A percentile compares a stretch with the other conserved stretches of the same genome.
Conservation (phyloP, 148 eudicot genomes). For the Rhododendron vialii region DNA sequence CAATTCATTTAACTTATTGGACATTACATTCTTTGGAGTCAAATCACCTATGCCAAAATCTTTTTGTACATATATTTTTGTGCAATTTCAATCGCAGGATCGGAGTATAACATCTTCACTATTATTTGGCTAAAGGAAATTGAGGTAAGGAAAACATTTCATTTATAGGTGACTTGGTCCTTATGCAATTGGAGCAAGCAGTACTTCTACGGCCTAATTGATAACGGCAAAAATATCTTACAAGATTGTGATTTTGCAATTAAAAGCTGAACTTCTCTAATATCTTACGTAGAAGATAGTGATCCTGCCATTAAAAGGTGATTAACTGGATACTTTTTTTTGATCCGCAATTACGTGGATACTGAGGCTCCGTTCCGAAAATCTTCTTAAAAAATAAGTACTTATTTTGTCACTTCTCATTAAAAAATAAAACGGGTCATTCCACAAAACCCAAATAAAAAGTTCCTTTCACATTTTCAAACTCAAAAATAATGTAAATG, state of each 20-base stretch:
- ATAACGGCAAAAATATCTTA: background rate
- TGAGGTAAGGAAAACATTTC: no score
- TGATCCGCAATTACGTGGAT: no score
- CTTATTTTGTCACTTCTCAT: no score
- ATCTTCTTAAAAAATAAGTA: no score
- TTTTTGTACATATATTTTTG: background rate
- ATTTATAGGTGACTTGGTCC: background rate
- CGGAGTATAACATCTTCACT: no score
- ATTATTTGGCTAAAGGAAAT: no score
- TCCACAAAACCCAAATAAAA: no score
- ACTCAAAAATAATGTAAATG: no score
- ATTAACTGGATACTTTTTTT: no score
- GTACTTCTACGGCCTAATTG: background rate
- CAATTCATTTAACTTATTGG: background rate
- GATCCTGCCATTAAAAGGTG: background rate
- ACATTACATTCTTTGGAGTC: background rate
- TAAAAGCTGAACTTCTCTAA: background rate
- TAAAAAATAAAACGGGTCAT: no score
- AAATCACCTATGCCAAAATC: background rate
- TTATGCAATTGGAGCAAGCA: background rate
- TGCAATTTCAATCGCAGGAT: background rate
- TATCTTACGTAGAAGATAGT: background rate
- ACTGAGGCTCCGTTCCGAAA: no score
- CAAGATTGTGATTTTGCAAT: background rate
- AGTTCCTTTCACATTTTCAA: no score